Evolutionary conservation across 164 flowering plant genomes (phyloP).

Genomic region (Chimonanthus praecox): DNA sequence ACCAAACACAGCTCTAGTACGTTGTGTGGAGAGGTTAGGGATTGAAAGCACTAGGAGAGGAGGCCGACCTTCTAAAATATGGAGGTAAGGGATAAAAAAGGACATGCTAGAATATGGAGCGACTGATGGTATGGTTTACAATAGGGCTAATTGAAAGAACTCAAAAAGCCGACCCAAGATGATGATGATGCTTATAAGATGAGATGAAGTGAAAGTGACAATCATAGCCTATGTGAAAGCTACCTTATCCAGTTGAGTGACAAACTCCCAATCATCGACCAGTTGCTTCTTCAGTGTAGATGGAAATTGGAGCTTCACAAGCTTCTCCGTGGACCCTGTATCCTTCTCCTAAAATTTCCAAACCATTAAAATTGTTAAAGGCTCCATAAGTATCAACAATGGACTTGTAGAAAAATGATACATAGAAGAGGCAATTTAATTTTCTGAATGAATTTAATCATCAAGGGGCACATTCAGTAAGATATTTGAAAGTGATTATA

Average conservation of each 20-base stretch:
- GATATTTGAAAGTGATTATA: neutral
- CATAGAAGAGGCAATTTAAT: neutral
- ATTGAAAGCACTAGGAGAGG: too few relatives aligned
- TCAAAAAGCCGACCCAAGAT: too few relatives aligned
- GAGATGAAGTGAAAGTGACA: neutral
- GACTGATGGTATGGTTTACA: too few relatives aligned
- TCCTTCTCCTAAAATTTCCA: constrained; percentile 45
- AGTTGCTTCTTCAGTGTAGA: constrained; percentile 72
- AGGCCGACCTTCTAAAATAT: too few relatives aligned
- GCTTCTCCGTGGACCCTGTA: constrained; percentile 49
- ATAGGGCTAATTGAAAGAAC: too few relatives aligned
- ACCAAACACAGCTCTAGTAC: neutral
- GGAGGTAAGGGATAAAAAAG: too few relatives aligned
- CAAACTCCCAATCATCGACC: constrained; percentile 85
- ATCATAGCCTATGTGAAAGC: constrained; percentile 5
- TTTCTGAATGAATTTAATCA: neutral
- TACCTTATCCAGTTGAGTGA: constrained; percentile 87
- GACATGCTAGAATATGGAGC: too few relatives aligned
- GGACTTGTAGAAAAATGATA: neutral
- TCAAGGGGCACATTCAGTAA: neutral
- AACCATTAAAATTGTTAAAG: constrained; percentile 5
- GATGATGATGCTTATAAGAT: too few relatives aligned
- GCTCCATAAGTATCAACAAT: neutral
- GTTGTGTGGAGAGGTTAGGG: too few relatives aligned
- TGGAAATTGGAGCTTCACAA: constrained; percentile 81